These are phyloP conservation scores for Spizellomyces punctatus DNA, from an alignment of 192 early-diverging fungal genomes.

Conservation along the genomic window DNA sequence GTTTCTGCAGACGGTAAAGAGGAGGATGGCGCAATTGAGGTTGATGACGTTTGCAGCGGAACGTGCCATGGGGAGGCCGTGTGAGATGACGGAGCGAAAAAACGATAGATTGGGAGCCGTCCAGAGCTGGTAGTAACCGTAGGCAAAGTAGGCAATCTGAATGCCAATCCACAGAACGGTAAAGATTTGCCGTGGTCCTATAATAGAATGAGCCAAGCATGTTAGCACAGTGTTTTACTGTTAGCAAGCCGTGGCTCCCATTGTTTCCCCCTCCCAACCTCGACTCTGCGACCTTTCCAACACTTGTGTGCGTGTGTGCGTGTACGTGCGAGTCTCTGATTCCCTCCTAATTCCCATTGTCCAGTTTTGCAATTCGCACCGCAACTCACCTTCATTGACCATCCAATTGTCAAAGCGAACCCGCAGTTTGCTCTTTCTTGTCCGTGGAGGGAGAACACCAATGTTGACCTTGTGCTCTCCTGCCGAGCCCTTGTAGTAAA, in stretches of 20 bases:
- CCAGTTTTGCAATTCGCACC: too few species aligned
- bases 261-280: too few species aligned
- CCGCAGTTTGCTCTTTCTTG: slow-evolving; percentile 39
- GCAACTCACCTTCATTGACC: slow-evolving; percentile 57
- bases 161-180: slow-evolving; percentile 42
- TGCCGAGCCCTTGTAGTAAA: slow-evolving; percentile 9
- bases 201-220: too few species aligned
- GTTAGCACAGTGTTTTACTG: too few species aligned
- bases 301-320: too few species aligned
- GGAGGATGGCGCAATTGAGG: slow-evolving; percentile 74
- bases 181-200: slow-evolving; percentile 47
- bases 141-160: slow-evolving; percentile 50
- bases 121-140: slow-evolving; percentile 40
- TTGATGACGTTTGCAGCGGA: slow-evolving; percentile 70
- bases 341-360: too few species aligned
- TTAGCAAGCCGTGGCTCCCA: too few species aligned
- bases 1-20: slow-evolving; percentile 83
- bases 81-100: slow-evolving; percentile 46
- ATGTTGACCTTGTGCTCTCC: slow-evolving; percentile 14
- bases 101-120: slow-evolving; percentile 41
- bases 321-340: too few species aligned
- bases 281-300: too few species aligned
- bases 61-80: slow-evolving; percentile 55
- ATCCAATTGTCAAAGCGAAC: slow-evolving; percentile 53
- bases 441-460: slow-evolving; percentile 4